phyloP scores from a whole-genome alignment of 371 early-diverging fungal species.

The Lichtheimia corymbifera region DNA sequence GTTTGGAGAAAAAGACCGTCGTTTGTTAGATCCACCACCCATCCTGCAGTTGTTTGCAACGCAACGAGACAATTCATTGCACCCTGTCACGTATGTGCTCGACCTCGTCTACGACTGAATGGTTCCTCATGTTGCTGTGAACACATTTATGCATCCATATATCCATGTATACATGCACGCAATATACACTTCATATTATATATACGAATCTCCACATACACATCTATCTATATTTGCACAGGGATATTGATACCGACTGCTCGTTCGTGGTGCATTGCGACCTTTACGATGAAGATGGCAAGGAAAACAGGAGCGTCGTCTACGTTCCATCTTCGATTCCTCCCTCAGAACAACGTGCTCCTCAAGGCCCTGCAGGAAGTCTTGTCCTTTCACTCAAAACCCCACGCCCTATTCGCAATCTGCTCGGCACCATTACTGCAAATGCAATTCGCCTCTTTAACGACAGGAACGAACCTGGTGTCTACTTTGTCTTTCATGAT shows the following conservation, averaged over 20 bases:
- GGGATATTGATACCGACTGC: not conserved
- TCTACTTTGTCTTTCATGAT: conserved; percentile 60
- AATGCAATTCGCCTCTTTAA: conserved; percentile 22
- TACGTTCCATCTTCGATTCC: conserved; percentile 14
- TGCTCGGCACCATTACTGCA: conserved; percentile 15
- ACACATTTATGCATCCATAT: too few species aligned
- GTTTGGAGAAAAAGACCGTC: conserved; percentile 72
- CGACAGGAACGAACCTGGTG: conserved; percentile 39
- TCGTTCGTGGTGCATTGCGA: conserved; percentile 27
- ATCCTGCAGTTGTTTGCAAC: conserved; percentile 51
- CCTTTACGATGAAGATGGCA: conserved; percentile 16
- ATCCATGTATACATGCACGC: too few species aligned
- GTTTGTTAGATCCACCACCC: conserved; percentile 72
- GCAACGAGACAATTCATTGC: conserved; percentile 14
- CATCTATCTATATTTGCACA: not conserved
- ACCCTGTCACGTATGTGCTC: conserved; percentile 12
- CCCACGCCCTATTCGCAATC: conserved; percentile 18
- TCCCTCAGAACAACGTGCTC: conserved; percentile 4
- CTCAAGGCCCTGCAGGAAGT: not conserved
- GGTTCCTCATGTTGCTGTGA: too few species aligned
- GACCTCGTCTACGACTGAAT: too few species aligned
- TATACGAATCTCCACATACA: not conserved
- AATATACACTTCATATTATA: too few species aligned
- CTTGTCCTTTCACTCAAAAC: conserved; percentile 13
- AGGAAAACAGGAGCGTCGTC: conserved; percentile 14